phyloP scores from a whole-genome alignment of 176 grass and related monocot species.

The Carex kokanica region DNA sequence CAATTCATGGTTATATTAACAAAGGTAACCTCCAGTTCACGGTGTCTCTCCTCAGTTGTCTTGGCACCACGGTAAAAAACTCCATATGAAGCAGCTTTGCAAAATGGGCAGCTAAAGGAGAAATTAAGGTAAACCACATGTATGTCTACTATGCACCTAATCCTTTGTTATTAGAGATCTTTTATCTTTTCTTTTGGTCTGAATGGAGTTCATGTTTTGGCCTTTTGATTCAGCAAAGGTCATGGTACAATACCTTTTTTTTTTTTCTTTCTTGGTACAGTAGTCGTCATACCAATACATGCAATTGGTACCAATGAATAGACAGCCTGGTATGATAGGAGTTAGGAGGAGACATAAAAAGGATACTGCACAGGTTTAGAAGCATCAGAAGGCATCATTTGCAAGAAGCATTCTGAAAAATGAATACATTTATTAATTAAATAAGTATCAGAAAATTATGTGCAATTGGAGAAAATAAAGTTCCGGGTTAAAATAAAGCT shows the following conservation, averaged over 20 bases:
- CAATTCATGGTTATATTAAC: not conserved
- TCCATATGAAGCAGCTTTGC: slow-evolving; percentile 53
- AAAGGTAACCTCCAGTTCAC: slow-evolving; percentile 38
- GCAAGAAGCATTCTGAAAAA: slow-evolving; percentile 81
- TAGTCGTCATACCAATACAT: not conserved
- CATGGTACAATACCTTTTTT: not conserved
- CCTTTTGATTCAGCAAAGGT: not conserved
- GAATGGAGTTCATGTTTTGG: not conserved
- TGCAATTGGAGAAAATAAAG: not conserved
- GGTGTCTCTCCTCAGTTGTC: slow-evolving; percentile 36
- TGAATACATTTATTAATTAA: not conserved
- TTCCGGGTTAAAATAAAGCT: not conserved
- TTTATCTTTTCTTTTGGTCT: not conserved
- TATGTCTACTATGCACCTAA: not conserved
- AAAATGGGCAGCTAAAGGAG: slow-evolving; percentile 65
- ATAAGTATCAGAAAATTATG: not conserved
- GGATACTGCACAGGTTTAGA: slow-evolving; percentile 69
- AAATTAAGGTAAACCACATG: slow-evolving; percentile 37
- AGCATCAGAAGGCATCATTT: slow-evolving; percentile 57
- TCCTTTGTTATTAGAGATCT: not conserved
- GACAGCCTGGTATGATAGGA: not conserved
- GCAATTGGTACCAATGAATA: not conserved
- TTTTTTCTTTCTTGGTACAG: too few species aligned
- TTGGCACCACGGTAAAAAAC: slow-evolving; percentile 49
- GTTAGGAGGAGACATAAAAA: not conserved